Conservation (phyloP, 495 filamentous ascomycete genomes). For the Evernia prunastri region DNA sequence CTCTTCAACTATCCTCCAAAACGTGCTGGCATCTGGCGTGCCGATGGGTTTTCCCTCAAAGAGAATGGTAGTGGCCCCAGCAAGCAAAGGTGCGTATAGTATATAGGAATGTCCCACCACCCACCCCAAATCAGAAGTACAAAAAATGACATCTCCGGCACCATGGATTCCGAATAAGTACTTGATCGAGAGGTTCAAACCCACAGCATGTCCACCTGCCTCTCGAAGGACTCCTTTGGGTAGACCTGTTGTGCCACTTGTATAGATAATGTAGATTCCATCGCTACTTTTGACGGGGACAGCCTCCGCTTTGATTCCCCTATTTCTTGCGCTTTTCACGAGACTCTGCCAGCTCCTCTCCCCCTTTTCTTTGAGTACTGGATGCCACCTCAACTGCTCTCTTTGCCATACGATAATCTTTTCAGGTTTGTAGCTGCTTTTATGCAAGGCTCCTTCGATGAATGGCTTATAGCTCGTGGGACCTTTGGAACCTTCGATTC, state of each 20-base stretch:
- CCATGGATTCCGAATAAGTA: slow-evolving; percentile 75
- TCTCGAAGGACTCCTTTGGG: slow-evolving; percentile 85
- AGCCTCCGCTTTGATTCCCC: slow-evolving; percentile 58
- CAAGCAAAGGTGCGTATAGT: slow-evolving; percentile 74
- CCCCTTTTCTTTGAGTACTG: slow-evolving; percentile 52
- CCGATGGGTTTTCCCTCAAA: slow-evolving; percentile 92
- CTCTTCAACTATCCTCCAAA: slow-evolving; percentile 82
- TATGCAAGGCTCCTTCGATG: slow-evolving; percentile 57
- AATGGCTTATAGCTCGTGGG: slow-evolving; percentile 64
- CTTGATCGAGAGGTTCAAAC: slow-evolving; percentile 68
- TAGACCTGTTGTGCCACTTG: slow-evolving; percentile 73
- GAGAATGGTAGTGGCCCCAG: slow-evolving; percentile 77
- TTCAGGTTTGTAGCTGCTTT: slow-evolving; percentile 56
- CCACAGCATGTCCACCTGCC: slow-evolving; percentile 83
- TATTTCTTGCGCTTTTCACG: slow-evolving; percentile 56
- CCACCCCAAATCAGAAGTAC: slow-evolving; percentile 79
- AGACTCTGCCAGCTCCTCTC: slow-evolving; percentile 76
- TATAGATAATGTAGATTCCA: slow-evolving; percentile 86
- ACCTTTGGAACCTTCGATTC: slow-evolving; percentile 80
- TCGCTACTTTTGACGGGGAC: slow-evolving; percentile 74
- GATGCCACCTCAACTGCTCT: slow-evolving; percentile 67
- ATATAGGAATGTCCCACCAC: slow-evolving; percentile 83
- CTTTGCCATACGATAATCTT: slow-evolving; percentile 72
- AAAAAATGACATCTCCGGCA: slow-evolving; percentile 78
- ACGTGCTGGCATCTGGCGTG: slow-evolving; percentile 77